Evolutionary conservation across 495 filamentous ascomycete species (phyloP), one percentile per base, ranked within the genome.

Genomic region (Talaromyces stipitatus): DNA sequence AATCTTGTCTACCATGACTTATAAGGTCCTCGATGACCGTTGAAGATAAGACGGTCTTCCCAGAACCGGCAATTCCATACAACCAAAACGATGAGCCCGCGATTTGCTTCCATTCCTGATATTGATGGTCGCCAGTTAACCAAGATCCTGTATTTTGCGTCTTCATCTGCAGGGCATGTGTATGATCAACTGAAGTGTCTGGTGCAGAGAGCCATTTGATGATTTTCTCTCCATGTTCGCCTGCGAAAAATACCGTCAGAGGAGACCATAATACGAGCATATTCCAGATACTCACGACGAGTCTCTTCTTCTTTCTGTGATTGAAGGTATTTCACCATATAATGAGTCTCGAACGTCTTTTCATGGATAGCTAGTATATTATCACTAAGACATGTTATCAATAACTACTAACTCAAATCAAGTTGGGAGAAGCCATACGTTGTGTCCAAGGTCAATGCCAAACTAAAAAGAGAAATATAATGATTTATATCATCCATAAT

Each of bases 41-140:
- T 3, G 69, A 64, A 46, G 62, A 62, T 28, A 74, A 62, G 10
- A 73, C 59, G 2, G 69, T 67, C 46, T 75, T 75, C n/a, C 71
- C 72, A 33, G 64, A 68, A 10, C 71, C 71, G 50, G 70, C 62
- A 52, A 63, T 70, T 12, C 70, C 72, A 57, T 72, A 56, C 10
- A 75, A 58, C 70, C 70, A 75, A 11, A 72, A 27, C 18, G 65
- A 26, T 10, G 62, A 63, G 18, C 52, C 45, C 12, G 43, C 29
- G 3, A 50, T 52, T 2, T 20, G 27, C 14, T 61, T 57, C 71
- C 68, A 73, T 9, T 57, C 45, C 14, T 59, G 20, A 26, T 68
- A 71, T 8, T n/a, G 12, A 5, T 55, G 47, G 28, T 54, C 61
- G 3, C 64, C 20, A 14, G 72, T 29, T 0, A 74, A 55, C 71